Base-by-base conservation (phyloP, 2,329 filamentous ascomycete species). In the Cytospora schulzeri region DNA sequence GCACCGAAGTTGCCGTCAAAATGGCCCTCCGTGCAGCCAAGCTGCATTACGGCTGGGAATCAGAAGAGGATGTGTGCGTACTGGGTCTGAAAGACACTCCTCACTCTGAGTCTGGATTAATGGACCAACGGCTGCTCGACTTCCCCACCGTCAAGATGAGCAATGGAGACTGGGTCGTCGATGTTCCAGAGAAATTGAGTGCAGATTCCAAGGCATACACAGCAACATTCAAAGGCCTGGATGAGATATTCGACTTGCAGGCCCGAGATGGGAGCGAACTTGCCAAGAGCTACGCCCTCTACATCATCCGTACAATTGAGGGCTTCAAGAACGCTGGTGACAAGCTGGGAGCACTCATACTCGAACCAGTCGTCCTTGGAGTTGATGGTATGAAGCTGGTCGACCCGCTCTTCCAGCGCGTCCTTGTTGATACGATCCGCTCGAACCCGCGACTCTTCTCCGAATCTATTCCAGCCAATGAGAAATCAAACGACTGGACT, bases 321-420 rank as follows among this genome's bases (percentile, higher is more conserved):
- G 73, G 75, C 0, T 78, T 92, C 0, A 74, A 79, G 9, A 70
- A 77, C 0, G 75, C 88, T 62, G 89, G 88, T 0, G 82, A 80
- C 68, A 90, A 85, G 62, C 91, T 94, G 64, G 92, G 92, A 1
- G 89, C 90, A 9, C 76, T 96, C 14, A 87, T 96, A 53, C 84
- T 96, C 74, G 92, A 96, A 71, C 92, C 92, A 0, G 80, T 96
- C 11, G 82, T 96, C 8, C 82, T 96, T 2, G 92, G 92, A 19
- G 92, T 92, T 0, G 92, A 91, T 0, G 92, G 92, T 53, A 96
- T 96, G 92, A 78, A 90, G 1, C 86, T 96, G 68, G 90, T 88
- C 4, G 92, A 96, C 69, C 92, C 92, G 1, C 83, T 95, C 1
- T 96, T 93, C 79, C 92, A 96, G 73, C 83, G 86, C 24, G 84